A percentile compares a stretch with the other conserved stretches of the same genome.
phyloP scores from a whole-genome alignment of 1,284 basidiomycete genomes.

The Ustilago sp. region DNA sequence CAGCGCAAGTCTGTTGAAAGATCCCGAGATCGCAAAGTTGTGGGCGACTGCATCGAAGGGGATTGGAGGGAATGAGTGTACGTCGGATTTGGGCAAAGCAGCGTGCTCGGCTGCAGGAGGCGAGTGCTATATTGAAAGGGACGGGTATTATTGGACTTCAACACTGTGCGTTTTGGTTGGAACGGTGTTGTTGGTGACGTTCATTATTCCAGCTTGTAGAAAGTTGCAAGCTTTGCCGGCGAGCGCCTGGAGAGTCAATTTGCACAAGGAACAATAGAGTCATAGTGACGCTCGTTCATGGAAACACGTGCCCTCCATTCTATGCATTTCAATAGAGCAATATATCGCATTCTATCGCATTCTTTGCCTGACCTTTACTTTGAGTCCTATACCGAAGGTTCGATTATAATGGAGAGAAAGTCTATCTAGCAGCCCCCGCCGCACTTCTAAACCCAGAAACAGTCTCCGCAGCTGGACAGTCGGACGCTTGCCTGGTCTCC shows the following conservation, averaged over 20 bases:
- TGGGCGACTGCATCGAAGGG: conserved; percentile 39
- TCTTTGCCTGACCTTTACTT: not conserved
- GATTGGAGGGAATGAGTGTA: conserved; percentile 56
- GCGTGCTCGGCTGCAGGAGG: conserved; percentile 82
- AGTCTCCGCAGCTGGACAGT: conserved; percentile 33
- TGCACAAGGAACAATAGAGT: conserved; percentile 18
- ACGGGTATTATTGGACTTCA: conserved; percentile 92
- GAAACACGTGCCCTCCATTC: not conserved
- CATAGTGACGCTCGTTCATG: not conserved
- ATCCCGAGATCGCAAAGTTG: conserved; percentile 41
- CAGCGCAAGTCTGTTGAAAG: conserved; percentile 29
- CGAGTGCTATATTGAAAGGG: conserved; percentile 82
- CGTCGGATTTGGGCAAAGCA: conserved; percentile 76
- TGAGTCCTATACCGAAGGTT: too few relatives aligned
- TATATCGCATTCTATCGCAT: conserved; percentile 1
- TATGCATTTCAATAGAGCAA: not conserved
- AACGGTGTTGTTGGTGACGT: conserved; percentile 78
- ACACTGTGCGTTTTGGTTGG: conserved; percentile 83
- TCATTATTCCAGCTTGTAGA: conserved; percentile 85
- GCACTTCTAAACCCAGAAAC: conserved; percentile 30
- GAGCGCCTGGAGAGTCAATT: conserved; percentile 60
- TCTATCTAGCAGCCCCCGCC: conserved; percentile 10
- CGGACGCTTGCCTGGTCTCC: conserved; percentile 17
- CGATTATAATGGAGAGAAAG: conserved; percentile 15
- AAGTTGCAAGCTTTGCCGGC: conserved; percentile 76